Conservation (phyloP, 345 rosid genomes). For the Sapria himalayana region DNA sequence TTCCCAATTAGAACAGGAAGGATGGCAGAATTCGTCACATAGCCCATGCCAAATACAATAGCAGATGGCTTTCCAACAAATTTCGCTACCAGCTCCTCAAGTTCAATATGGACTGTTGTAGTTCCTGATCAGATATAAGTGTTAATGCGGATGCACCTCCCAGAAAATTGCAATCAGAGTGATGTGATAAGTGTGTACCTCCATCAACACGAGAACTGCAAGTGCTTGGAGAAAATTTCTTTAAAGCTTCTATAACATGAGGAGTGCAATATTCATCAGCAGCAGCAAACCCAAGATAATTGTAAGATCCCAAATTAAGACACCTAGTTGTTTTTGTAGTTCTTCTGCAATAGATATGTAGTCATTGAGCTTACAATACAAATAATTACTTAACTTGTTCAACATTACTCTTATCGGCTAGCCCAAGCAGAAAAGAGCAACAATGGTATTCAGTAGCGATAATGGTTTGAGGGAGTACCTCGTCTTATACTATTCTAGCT, state of each 20-base stretch:
- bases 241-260: constrained; percentile 58
- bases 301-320: constrained; percentile 89
- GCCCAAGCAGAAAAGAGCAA: too few species aligned
- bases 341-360: constrained; percentile 45
- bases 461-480: too few species aligned
- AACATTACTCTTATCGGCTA: too few species aligned
- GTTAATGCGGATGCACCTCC: not conserved
- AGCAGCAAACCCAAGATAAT: constrained; percentile 92
- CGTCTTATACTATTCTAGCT: too few species aligned
- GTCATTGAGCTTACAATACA: too few species aligned
- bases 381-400: constrained; percentile 5
- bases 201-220: constrained; percentile 84
- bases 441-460: too few species aligned
- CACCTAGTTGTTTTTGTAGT: constrained; percentile 48
- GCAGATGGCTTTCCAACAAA: constrained; percentile 92
- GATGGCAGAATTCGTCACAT: constrained; percentile 63
- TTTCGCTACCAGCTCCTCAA: constrained; percentile 64
- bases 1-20: constrained; percentile 81
- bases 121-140: constrained; percentile 34
- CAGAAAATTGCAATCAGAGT: too few species aligned
- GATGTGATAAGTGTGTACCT: too few species aligned
- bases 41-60: constrained; percentile 78
- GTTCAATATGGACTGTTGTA: constrained; percentile 42
- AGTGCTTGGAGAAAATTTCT: constrained; percentile 61
- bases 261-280: constrained; percentile 93